These are phyloP conservation scores for Coriaria nepalensis DNA, from an alignment of 306 rosid genomes.

Conservation along the genomic window DNA sequence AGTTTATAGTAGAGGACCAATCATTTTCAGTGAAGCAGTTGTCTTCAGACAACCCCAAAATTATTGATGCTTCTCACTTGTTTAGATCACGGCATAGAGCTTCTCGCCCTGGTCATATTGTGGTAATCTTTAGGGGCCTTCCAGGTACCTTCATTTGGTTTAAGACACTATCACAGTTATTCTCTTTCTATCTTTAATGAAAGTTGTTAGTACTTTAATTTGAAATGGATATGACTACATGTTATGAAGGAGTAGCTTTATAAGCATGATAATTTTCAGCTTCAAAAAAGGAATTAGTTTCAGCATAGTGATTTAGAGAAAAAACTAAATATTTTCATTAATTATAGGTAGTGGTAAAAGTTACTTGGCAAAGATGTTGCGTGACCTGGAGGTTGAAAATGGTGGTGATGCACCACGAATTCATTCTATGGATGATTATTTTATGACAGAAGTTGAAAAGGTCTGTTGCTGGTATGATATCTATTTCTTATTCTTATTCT, in stretches of 20 bases:
- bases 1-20: slow-evolving; percentile 19
- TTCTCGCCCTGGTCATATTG: slow-evolving; percentile 82
- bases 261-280: no score
- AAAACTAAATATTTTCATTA: background rate
- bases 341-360: slow-evolving; percentile 89
- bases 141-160: slow-evolving; percentile 44
- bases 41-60: slow-evolving; percentile 27
- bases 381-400: slow-evolving; percentile 82
- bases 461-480: slow-evolving; percentile 22
- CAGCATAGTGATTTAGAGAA: no score
- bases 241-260: no score
- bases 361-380: slow-evolving; percentile 90
- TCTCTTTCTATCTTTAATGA: no score
- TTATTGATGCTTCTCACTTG: slow-evolving; percentile 41
- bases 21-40: slow-evolving; percentile 22
- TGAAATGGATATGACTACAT: no score
- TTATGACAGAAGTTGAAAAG: slow-evolving; percentile 96
- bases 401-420: slow-evolving; percentile 87
- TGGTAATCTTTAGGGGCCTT: slow-evolving; percentile 78
- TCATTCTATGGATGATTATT: slow-evolving; percentile 97
- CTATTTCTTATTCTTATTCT: slow-evolving; percentile 1
- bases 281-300: no score
- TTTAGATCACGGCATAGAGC: slow-evolving; percentile 58
- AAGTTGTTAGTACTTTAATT: no score
- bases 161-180: background rate